Conservation (phyloP, 805 yeast genomes). For the Hanseniaspora mollemarum region DNA sequence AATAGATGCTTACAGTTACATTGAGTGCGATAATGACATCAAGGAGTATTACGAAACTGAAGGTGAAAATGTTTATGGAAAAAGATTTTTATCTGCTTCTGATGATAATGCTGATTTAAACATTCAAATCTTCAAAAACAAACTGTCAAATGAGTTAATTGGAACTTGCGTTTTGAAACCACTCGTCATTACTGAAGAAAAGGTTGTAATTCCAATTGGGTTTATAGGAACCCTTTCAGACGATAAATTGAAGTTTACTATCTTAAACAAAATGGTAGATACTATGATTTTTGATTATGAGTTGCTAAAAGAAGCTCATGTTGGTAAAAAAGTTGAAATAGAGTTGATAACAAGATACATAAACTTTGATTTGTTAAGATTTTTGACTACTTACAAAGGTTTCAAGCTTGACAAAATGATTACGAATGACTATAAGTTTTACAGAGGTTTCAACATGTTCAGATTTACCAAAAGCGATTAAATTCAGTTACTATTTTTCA, state of each 20-base stretch:
- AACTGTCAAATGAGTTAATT: not conserved
- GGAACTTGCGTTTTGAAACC: constrained; percentile 7
- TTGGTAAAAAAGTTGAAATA: not conserved
- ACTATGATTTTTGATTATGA: not conserved
- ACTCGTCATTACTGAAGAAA: not conserved
- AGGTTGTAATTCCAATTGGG: constrained; percentile 2
- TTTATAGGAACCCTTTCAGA: constrained; percentile 13
- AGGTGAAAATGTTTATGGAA: constrained; percentile 6
- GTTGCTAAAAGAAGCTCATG: not conserved
- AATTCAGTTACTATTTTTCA: no score
- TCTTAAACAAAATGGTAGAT: constrained; percentile 8
- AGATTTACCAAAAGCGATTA: not conserved
- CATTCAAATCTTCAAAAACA: constrained; percentile 3
- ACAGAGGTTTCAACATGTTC: not conserved
- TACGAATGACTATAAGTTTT: not conserved
- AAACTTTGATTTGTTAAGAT: not conserved
- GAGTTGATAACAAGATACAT: not conserved
- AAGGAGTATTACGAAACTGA: constrained; percentile 3
- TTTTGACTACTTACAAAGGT: not conserved
- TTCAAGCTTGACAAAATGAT: not conserved
- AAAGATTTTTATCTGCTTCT: not conserved
- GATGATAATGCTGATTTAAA: not conserved
- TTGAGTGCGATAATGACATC: constrained; percentile 2
- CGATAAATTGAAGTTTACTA: constrained; percentile 1
- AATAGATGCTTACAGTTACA: not conserved